Evolutionary conservation across 495 filamentous ascomycete species (phyloP).

Genomic region (Aspergillus sparsus): DNA sequence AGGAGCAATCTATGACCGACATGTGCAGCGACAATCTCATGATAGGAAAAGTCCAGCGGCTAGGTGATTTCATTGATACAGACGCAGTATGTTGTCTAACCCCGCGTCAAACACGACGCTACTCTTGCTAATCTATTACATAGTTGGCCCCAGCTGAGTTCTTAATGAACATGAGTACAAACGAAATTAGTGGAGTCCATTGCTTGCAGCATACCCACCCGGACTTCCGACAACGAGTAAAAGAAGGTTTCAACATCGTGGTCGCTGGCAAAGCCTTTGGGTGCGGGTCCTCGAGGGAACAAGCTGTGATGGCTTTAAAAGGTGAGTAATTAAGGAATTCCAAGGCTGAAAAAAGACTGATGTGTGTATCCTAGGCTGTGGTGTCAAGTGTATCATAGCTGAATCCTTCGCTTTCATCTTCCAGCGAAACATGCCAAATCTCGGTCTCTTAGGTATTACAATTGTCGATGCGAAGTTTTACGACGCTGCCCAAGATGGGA

Average conservation of each 20-base stretch:
- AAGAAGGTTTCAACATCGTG: slow-evolving; percentile 38
- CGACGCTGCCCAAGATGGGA: slow-evolving; percentile 31
- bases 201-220: slow-evolving; percentile 42
- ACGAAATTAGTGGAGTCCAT: slow-evolving; percentile 34
- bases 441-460: slow-evolving; percentile 41
- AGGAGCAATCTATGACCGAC: too few species aligned
- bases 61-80: slow-evolving; percentile 48
- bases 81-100: slow-evolving; percentile 28
- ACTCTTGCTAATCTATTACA: neutral
- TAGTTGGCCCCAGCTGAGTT: slow-evolving; percentile 38
- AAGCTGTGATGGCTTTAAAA: slow-evolving; percentile 41
- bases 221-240: slow-evolving; percentile 37
- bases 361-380: slow-evolving; percentile 14
- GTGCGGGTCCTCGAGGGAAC: slow-evolving; percentile 44
- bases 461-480: slow-evolving; percentile 38
- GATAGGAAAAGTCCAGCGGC: slow-evolving; percentile 33
- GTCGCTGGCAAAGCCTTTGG: slow-evolving; percentile 48
- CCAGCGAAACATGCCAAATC: slow-evolving; percentile 39
- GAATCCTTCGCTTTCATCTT: slow-evolving; percentile 47
- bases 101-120: neutral
- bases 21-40: neutral
- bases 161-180: slow-evolving; percentile 27
- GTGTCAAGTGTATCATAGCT: slow-evolving; percentile 43
- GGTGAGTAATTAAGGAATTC: slow-evolving; percentile 13
- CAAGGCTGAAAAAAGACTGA: neutral